These are phyloP conservation scores for Cutaneotrichosporon sp. DNA, from an alignment of 1,284 basidiomycete species.

Conservation along the genomic window DNA sequence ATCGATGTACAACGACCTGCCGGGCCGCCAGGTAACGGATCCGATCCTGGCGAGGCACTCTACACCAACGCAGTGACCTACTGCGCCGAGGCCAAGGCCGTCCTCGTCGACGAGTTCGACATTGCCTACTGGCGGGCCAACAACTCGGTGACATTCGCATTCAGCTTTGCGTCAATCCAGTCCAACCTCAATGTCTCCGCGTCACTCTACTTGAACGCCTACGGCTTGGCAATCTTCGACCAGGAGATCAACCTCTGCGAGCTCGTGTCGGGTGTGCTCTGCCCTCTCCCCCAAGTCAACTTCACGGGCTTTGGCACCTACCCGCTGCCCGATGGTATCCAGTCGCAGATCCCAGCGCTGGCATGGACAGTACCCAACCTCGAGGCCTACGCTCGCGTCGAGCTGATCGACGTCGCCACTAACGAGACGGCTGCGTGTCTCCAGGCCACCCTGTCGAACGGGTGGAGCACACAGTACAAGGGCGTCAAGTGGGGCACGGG, in stretches of 20 bases:
- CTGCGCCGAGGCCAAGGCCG: slow-evolving; percentile 72
- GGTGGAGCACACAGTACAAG: slow-evolving; percentile 72
- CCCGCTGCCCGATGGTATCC: slow-evolving; percentile 61
- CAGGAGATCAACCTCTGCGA: slow-evolving; percentile 70
- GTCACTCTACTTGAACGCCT: slow-evolving; percentile 74
- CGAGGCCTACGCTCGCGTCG: slow-evolving; percentile 82
- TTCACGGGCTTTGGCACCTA: slow-evolving; percentile 74
- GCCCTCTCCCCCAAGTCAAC: slow-evolving; percentile 81
- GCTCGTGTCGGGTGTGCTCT: slow-evolving; percentile 72
- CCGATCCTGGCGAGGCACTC: slow-evolving; percentile 26
- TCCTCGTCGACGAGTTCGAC: slow-evolving; percentile 78
- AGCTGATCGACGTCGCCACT: slow-evolving; percentile 67
- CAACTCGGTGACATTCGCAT: slow-evolving; percentile 40
- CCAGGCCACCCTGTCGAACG: slow-evolving; percentile 87
- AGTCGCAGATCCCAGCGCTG: slow-evolving; percentile 67
- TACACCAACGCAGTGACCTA: slow-evolving; percentile 80
- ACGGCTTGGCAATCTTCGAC: slow-evolving; percentile 75
- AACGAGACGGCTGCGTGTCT: slow-evolving; percentile 78
- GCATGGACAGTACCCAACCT: slow-evolving; percentile 87
- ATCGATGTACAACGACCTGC: neutral
- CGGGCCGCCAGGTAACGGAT: neutral
- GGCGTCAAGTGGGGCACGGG: slow-evolving; percentile 77
- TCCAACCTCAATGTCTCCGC: slow-evolving; percentile 74
- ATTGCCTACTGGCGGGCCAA: slow-evolving; percentile 59
- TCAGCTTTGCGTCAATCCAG: slow-evolving; percentile 52